Evolutionary conservation across 2,329 filamentous ascomycete species (phyloP).

Genomic region (Ceratocystis ficicola): DNA sequence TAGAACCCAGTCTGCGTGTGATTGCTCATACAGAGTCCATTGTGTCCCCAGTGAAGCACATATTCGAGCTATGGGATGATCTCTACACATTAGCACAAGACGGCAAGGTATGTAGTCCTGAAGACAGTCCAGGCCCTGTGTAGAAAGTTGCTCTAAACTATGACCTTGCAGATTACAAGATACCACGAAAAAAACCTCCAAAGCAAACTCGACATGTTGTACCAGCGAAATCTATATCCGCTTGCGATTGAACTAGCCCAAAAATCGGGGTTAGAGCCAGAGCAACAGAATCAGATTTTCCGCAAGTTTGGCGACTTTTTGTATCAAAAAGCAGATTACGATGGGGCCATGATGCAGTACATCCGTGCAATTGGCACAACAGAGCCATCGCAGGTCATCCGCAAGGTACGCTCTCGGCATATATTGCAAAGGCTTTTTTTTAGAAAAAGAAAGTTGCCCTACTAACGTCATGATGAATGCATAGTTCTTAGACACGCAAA

Average conservation of each 20-base stretch:
- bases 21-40: constrained; percentile 81
- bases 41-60: constrained; percentile 62
- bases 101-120: constrained; percentile 55
- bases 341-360: constrained; percentile 98
- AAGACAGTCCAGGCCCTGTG: neutral
- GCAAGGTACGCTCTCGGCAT: constrained; percentile 49
- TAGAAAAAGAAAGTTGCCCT: too few relatives aligned
- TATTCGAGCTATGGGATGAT: constrained; percentile 84
- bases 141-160: neutral
- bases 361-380: constrained; percentile 91
- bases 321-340: constrained; percentile 90
- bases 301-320: constrained; percentile 87
- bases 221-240: constrained; percentile 84
- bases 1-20: constrained; percentile 86
- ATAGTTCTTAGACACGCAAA: constrained; percentile 87
- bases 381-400: constrained; percentile 89
- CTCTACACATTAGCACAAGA: constrained; percentile 83
- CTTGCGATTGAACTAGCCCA: constrained; percentile 86
- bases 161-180: constrained; percentile 51
- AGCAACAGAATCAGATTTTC: constrained; percentile 84
- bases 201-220: constrained; percentile 85
- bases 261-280: constrained; percentile 65
- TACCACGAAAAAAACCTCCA: constrained; percentile 86
- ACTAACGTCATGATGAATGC: too few relatives aligned
- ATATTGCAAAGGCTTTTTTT: neutral